Evolutionary conservation across 2,329 filamentous ascomycete species (phyloP).

Genomic region (Sarocladium kiliense): DNA sequence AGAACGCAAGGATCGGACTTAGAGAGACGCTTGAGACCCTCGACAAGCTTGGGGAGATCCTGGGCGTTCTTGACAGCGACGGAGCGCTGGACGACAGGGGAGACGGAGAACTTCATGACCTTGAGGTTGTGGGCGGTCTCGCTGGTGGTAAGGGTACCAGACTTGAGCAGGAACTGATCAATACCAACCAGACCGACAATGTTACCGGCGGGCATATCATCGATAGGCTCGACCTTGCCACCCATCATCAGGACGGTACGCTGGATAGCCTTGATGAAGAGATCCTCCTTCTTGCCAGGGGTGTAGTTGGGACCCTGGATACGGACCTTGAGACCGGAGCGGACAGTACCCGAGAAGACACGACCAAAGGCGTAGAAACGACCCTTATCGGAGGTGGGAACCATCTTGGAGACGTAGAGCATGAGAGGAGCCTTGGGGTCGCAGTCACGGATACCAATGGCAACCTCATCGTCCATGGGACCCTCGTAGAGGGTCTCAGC

Average conservation of each 20-base stretch:
- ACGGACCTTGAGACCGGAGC: slow-evolving; percentile 97
- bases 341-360: slow-evolving; percentile 99
- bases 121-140: slow-evolving; percentile 99
- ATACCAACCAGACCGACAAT: slow-evolving; percentile 99
- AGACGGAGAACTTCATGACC: slow-evolving; percentile 99
- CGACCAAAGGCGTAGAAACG: slow-evolving; percentile 99
- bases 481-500: slow-evolving; percentile 98
- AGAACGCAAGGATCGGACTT: slow-evolving; percentile 99
- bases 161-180: slow-evolving; percentile 99
- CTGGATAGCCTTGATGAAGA: slow-evolving; percentile 99
- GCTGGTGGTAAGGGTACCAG: slow-evolving; percentile 95
- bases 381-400: slow-evolving; percentile 98
- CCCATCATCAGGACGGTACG: slow-evolving; percentile 99
- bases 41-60: slow-evolving; percentile 98
- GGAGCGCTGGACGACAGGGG: slow-evolving; percentile 95
- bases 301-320: slow-evolving; percentile 99
- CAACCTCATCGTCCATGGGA: slow-evolving; percentile 84
- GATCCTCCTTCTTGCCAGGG: slow-evolving; percentile 97
- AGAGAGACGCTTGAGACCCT: slow-evolving; percentile 99
- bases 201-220: slow-evolving; percentile 99
- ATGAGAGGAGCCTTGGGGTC: slow-evolving; percentile 97
- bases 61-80: slow-evolving; percentile 99
- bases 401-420: slow-evolving; percentile 99
- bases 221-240: slow-evolving; percentile 96
- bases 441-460: slow-evolving; percentile 97